Evolutionary conservation across 768 basidiomycete species (phyloP), one percentile per base, ranked within the genome.

Genomic region (Auricularia cornea): DNA sequence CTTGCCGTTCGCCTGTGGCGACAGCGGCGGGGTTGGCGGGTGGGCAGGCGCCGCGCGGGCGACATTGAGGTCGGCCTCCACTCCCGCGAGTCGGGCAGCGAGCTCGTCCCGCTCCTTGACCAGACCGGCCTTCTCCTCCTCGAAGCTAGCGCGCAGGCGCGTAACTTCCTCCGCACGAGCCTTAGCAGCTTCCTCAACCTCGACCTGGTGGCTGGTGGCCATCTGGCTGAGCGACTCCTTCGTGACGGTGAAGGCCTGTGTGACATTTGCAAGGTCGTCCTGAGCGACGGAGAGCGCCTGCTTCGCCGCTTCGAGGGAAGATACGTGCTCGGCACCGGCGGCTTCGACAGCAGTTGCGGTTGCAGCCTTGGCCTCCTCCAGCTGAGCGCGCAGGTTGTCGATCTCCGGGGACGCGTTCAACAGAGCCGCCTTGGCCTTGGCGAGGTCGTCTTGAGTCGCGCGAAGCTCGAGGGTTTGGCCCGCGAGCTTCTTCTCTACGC

Each of bases 401-500:
- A 84, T 73, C 66, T 92, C 88, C 3, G 77, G 70, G 31, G 79
- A 79, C 32, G 83, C 76, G 5, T 81, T 64, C 23, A 85, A 80
- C 8, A 86, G 69, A 29, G 82, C 74, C 1, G 81, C 70, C 72
- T 94, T 93, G 4, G 88, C 80, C 77, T 92, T 93, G 2, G 79
- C 70, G 38, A 94, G 84, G 71, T 93, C 91, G 65, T 94, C 91
- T 69, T 87, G 84, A 0, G 92, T 91, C 16, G 91, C 92, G 69
- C 88, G 91, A 51, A 94, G 81, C 67, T 93, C 90, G 32, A 92
- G 76, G 62, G 76, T 83, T 65, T 87, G 78, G 59, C 75, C 81
- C 61, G 77, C 77, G 60, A 89, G 80, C 69, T 82, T 81, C 76
- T 91, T 91, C 74, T 86, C 84, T 26, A 87, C 74, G 0, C 72